Evolutionary conservation across 2,329 filamentous ascomycete genomes (phyloP).

Genomic region (Fusarium kyushuense): DNA sequence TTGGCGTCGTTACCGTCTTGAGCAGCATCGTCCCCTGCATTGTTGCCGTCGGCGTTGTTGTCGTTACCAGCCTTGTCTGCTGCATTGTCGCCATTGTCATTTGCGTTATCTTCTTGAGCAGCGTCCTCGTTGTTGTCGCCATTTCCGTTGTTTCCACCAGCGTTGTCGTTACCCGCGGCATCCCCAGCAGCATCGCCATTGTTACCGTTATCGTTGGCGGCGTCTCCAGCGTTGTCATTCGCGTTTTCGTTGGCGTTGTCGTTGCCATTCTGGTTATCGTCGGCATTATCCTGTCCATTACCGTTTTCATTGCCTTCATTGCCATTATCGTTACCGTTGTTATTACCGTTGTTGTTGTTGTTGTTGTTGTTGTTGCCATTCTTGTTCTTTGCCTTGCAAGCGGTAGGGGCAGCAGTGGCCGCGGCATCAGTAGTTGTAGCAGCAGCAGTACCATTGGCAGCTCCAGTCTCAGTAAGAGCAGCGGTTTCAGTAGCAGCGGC

Average conservation of each 20-base stretch:
- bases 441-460: background rate
- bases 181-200: background rate
- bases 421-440: background rate
- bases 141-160: too few species aligned
- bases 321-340: background rate
- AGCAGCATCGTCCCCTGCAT: background rate
- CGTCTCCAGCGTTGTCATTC: background rate
- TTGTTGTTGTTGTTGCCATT: background rate
- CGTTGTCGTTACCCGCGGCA: too few species aligned
- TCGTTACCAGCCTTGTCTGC: background rate
- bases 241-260: background rate
- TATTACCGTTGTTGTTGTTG: background rate
- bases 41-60: too few species aligned
- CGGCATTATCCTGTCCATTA: background rate
- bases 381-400: background rate
- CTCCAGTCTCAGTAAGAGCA: background rate
- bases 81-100: background rate
- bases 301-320: background rate
- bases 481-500: constrained; percentile 7
- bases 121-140: background rate
- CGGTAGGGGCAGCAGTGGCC: background rate
- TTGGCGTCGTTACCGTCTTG: background rate
- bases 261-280: background rate
- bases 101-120: background rate
- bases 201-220: background rate